Conservation (phyloP, 305 asterid genomes). For the Solanum hybrid region DNA sequence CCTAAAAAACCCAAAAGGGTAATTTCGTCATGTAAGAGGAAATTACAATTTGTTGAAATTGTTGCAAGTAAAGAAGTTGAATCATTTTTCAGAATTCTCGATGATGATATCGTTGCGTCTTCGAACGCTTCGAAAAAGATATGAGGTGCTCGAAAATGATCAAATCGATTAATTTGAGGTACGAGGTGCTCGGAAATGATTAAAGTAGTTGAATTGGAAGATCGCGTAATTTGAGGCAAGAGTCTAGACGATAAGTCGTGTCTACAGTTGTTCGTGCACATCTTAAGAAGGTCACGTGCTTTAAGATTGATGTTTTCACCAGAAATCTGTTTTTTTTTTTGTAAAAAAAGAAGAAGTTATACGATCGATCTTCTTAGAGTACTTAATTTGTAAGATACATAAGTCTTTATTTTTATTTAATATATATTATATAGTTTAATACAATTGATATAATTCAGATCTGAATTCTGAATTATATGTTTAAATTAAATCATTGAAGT, state of each 20-base stretch:
- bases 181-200: background rate
- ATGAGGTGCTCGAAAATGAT: background rate
- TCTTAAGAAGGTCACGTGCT: background rate
- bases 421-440: background rate
- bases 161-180: background rate
- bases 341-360: background rate
- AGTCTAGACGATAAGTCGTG: background rate
- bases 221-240: background rate
- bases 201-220: background rate
- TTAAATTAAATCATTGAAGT: background rate
- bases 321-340: background rate
- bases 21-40: slow-evolving; percentile 39
- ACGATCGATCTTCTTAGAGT: background rate
- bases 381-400: background rate
- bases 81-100: slow-evolving; percentile 31
- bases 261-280: background rate
- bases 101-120: background rate
- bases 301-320: background rate
- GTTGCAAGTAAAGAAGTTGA: slow-evolving; percentile 39
- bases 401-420: background rate
- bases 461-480: background rate
- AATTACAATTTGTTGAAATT: slow-evolving; percentile 36
- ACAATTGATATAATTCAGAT: background rate
- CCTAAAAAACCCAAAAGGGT: slow-evolving; percentile 41
- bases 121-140: background rate